A percentile compares a stretch with the other conserved stretches of the same genome.
phyloP scores from a whole-genome alignment of 805 yeast species.

The Saturnispora saitoi region DNA sequence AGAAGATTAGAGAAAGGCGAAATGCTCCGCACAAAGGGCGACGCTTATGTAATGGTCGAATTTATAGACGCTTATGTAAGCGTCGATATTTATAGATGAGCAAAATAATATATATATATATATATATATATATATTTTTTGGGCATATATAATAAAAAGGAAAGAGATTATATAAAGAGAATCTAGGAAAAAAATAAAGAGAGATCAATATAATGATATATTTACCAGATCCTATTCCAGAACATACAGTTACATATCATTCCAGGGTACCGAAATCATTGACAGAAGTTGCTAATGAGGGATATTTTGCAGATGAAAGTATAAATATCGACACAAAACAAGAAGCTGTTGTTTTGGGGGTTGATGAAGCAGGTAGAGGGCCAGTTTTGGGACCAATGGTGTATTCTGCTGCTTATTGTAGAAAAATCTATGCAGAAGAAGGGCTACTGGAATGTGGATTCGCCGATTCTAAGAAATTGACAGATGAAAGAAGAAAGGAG shows the following conservation, averaged over 20 bases:
- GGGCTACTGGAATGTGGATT: slow-evolving; percentile 58
- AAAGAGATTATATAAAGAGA: too few species aligned
- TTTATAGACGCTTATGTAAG: too few species aligned
- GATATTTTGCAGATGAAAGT: background rate
- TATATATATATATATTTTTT: too few species aligned
- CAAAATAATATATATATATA: too few species aligned
- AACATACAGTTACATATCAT: slow-evolving; percentile 5
- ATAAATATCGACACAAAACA: background rate
- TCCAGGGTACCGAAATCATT: slow-evolving; percentile 2
- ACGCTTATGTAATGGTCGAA: too few species aligned
- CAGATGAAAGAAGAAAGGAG: slow-evolving; percentile 57
- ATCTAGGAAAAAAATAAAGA: too few species aligned
- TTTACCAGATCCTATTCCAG: slow-evolving; percentile 5
- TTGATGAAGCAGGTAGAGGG: slow-evolving; percentile 98
- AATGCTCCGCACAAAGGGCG: too few species aligned
- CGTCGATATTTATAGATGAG: too few species aligned
- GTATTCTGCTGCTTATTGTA: slow-evolving; percentile 78
- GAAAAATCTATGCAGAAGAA: slow-evolving; percentile 39
- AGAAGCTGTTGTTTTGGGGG: slow-evolving; percentile 59
- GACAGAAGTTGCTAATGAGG: background rate
- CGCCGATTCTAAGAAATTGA: slow-evolving; percentile 86
- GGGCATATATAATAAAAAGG: too few species aligned
- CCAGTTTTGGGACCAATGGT: slow-evolving; percentile 99
- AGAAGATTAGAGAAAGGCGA: too few species aligned
- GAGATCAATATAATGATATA: too few species aligned